phyloP scores from a whole-genome alignment of 2,329 filamentous ascomycete genomes.

The Neonectria ditissima region DNA sequence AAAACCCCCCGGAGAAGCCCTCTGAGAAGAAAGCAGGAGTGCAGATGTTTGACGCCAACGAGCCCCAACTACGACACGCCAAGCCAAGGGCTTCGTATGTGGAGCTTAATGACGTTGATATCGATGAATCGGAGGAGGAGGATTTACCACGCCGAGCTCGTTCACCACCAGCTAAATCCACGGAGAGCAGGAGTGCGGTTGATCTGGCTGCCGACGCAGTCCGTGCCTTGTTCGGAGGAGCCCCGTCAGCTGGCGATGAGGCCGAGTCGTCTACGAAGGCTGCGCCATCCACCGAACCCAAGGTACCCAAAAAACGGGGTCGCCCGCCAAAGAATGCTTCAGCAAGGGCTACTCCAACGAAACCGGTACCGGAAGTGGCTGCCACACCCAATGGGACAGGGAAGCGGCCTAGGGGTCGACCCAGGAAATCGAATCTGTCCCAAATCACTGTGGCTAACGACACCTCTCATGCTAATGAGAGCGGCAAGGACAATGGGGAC shows the following conservation, averaged over 20 bases:
- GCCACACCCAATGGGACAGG: constrained; percentile 15
- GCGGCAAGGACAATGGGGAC: constrained; percentile 1
- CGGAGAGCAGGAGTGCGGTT: constrained; percentile 44
- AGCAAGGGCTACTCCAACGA: constrained; percentile 11
- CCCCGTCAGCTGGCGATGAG: constrained; percentile 12
- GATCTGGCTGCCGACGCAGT: constrained; percentile 56
- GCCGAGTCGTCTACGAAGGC: constrained; percentile 10
- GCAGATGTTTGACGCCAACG: constrained; percentile 56
- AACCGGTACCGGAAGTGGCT: constrained; percentile 1
- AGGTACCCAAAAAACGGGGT: constrained; percentile 42
- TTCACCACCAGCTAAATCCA: constrained; percentile 19
- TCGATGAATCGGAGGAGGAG: constrained; percentile 58
- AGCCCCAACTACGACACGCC: constrained; percentile 64
- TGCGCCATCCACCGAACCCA: constrained; percentile 18
- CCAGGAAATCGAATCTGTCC: constrained; percentile 41
- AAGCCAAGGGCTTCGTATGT: constrained; percentile 64
- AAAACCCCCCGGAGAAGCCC: constrained; percentile 28
- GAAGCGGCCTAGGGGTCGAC: constrained; percentile 46
- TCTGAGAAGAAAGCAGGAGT: constrained; percentile 37
- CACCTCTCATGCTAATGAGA: constrained; percentile 3
- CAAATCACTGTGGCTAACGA: constrained; percentile 24
- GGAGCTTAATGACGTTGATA: constrained; percentile 58
- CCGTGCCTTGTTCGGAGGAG: constrained; percentile 44
- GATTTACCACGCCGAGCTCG: constrained; percentile 43
- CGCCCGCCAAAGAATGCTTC: constrained; percentile 48